These are phyloP conservation scores for Cyclotella kingstonii DNA, from an alignment of 108 stramenopile species.

Conservation along the genomic window DNA sequence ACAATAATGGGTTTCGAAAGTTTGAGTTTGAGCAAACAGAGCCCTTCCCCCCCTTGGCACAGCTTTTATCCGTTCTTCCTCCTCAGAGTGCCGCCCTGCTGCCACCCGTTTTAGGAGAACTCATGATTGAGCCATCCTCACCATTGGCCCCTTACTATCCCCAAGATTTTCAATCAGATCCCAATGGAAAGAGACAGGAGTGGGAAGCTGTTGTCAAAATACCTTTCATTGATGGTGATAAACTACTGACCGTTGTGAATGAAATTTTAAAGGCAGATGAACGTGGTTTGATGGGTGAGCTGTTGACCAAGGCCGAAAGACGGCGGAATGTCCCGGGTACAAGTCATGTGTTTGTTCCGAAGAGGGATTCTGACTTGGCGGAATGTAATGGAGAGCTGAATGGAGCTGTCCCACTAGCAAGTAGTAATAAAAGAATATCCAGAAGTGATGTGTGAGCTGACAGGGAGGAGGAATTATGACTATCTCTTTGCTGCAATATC, in stretches of 20 bases:
- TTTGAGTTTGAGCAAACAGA: slow-evolving; percentile 66
- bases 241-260: slow-evolving; percentile 76
- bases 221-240: slow-evolving; percentile 93
- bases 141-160: slow-evolving; percentile 92
- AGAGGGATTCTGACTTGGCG: slow-evolving; percentile 19
- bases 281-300: slow-evolving; percentile 21
- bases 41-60: slow-evolving; percentile 92
- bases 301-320: slow-evolving; percentile 70
- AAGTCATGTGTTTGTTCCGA: slow-evolving; percentile 50
- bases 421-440: neutral
- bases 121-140: slow-evolving; percentile 88
- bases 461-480: no score
- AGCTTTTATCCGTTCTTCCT: slow-evolving; percentile 95
- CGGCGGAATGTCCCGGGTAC: slow-evolving; percentile 66
- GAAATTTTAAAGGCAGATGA: slow-evolving; percentile 61
- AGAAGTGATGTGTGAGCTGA: no score
- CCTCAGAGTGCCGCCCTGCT: slow-evolving; percentile 88
- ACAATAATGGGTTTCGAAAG: slow-evolving; percentile 68
- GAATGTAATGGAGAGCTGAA: slow-evolving; percentile 7
- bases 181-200: slow-evolving; percentile 87
- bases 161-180: slow-evolving; percentile 70
- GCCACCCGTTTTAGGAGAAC: slow-evolving; percentile 81
- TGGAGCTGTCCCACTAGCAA: neutral
- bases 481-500: no score
- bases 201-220: slow-evolving; percentile 98